Evolutionary conservation across 176 grass and related monocot genomes (phyloP), one percentile per base, ranked within the genome.

Genomic region (Secale cereale): DNA sequence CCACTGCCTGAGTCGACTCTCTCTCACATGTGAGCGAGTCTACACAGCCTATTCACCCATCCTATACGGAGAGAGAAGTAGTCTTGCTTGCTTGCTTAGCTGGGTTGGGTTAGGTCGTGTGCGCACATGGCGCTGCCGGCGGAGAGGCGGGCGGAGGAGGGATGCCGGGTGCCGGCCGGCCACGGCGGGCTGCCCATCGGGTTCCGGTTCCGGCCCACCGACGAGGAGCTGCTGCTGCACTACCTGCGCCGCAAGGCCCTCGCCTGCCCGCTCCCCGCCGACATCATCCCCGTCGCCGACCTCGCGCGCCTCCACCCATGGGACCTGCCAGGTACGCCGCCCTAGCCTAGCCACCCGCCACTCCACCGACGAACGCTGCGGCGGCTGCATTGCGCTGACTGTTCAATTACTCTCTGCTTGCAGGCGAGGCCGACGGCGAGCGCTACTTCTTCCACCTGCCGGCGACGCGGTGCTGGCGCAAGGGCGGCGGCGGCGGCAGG

Each of bases 161-260:
- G 9, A 1, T n/a, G 25, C 36, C 41, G 83, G 33, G 29, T 66
- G 66, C 52, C 78, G 83, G 73, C 79, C 17, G 60, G 74, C 33
- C 65, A 86, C 9, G 46, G 87, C 30, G 79, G 83, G 10, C 65
- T 98, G 28, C 97, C 93, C 15, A 91, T 94, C 19, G 93, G 97
- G 3, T 98, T 98, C 85, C 86, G 97, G 7, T 98, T 98, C 86
- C 86, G 89, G 40, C 97, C 97, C 22, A 98, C 97, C 6, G 97
- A 98, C 73, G 93, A 98, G 86, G 97, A 98, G 81, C 89, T 98
- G 0, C 57, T 98, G 54, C 85, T 96, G 10, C 87, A 98, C 85
- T 98, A 98, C 81, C 97, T 98, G 59, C 91, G 85, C 73, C 89
- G 93, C 41, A 98, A 98, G 86, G 91, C 65, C 20, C 64, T 96